phyloP scores from a whole-genome alignment of 768 basidiomycete species.

The Pisolithus sp. region DNA sequence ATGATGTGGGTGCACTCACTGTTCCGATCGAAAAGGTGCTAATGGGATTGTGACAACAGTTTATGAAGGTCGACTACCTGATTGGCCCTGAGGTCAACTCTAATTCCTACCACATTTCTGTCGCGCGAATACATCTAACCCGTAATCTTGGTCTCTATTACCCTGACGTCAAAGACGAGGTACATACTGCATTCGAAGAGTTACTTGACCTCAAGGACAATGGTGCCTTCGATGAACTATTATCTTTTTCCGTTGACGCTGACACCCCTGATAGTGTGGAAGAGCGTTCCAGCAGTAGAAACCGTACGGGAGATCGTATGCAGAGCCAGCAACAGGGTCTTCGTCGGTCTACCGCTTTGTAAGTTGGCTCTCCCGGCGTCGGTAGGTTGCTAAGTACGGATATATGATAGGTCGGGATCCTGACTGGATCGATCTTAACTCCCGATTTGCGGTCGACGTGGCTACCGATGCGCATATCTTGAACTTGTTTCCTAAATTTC shows the following conservation, averaged over 20 bases:
- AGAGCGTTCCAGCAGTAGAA: slow-evolving; percentile 19
- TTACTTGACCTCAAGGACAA: slow-evolving; percentile 22
- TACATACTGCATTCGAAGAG: slow-evolving; percentile 34
- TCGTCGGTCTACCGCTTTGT: slow-evolving; percentile 48
- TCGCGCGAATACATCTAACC: slow-evolving; percentile 26
- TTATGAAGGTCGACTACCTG: neutral
- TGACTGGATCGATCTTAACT: slow-evolving; percentile 29
- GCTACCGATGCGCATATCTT: slow-evolving; percentile 13
- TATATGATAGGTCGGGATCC: slow-evolving; percentile 30
- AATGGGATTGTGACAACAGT: neutral
- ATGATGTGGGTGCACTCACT: slow-evolving; percentile 26
- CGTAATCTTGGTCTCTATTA: slow-evolving; percentile 34
- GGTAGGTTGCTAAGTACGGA: neutral
- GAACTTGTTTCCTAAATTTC: slow-evolving; percentile 25
- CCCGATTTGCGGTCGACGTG: slow-evolving; percentile 27
- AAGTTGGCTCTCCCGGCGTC: neutral
- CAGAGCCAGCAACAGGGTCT: slow-evolving; percentile 38
- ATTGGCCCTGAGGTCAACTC: neutral
- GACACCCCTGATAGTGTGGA: slow-evolving; percentile 32
- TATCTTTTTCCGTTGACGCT: neutral
- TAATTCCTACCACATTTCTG: slow-evolving; percentile 25
- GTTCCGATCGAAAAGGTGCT: neutral
- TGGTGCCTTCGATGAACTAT: slow-evolving; percentile 6
- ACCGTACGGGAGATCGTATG: slow-evolving; percentile 31
- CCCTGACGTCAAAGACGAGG: slow-evolving; percentile 40